Evolutionary conservation across 116 monocot species (phyloP).

Genomic region (Iris pallida): DNA sequence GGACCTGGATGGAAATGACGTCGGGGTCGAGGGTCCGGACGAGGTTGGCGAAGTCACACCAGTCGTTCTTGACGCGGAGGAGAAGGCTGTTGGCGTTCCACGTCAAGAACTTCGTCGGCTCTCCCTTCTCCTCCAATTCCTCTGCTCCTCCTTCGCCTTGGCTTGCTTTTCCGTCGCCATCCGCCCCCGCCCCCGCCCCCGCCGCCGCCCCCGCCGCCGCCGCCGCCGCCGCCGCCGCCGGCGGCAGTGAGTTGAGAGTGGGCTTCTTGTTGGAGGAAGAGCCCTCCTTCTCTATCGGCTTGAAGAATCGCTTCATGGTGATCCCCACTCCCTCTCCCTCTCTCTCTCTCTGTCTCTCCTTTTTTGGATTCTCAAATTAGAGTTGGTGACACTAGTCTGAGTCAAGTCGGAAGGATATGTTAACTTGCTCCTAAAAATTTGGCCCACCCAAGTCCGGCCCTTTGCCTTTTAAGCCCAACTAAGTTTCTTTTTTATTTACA

Average conservation of each 20-base stretch:
- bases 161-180: neutral
- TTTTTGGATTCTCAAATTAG: too few species aligned
- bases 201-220: constrained; percentile 3
- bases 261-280: constrained; percentile 54
- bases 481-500: too few species aligned
- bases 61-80: constrained; percentile 84
- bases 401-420: too few species aligned
- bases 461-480: too few species aligned
- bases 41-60: constrained; percentile 66
- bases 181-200: constrained; percentile 2
- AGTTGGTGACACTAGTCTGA: too few species aligned
- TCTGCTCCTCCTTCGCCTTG: neutral
- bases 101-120: constrained; percentile 72
- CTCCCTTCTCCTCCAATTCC: constrained; percentile 12
- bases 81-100: constrained; percentile 99
- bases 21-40: constrained; percentile 69
- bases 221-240: constrained; percentile 5
- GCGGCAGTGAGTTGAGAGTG: constrained; percentile 19
- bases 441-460: too few species aligned
- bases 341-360: too few species aligned
- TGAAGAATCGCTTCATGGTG: constrained; percentile 88
- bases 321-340: too few species aligned
- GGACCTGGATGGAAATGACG: constrained; percentile 82
- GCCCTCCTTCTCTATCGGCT: constrained; percentile 75
- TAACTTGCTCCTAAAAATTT: too few species aligned